phyloP scores from a whole-genome alignment of 2,329 filamentous ascomycete genomes.

The Trichoderma sp. region DNA sequence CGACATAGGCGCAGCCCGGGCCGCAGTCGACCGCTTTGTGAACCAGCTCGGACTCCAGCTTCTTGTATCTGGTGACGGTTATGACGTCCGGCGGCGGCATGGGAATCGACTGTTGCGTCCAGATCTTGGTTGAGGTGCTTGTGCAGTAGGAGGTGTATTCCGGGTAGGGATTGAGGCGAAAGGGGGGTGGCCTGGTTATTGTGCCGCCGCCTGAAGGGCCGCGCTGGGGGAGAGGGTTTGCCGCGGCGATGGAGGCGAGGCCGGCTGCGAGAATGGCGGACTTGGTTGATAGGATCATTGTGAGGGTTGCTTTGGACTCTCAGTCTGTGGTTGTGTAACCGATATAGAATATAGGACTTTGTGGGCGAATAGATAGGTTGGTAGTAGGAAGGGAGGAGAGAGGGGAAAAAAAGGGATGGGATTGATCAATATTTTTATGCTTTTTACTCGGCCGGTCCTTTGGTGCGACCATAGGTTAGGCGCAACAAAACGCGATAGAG shows the following conservation, averaged over 20 bases:
- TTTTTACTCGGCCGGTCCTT: neutral
- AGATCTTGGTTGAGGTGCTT: neutral
- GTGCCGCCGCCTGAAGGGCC: neutral
- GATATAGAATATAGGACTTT: neutral
- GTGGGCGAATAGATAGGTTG: neutral
- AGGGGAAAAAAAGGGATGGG: neutral
- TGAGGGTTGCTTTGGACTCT: neutral
- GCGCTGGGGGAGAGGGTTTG: neutral
- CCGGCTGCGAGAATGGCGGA: neutral
- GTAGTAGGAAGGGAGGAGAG: neutral
- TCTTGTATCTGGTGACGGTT: neutral
- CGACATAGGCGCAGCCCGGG: neutral
- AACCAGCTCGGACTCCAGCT: neutral
- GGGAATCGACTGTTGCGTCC: neutral
- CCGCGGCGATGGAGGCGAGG: neutral
- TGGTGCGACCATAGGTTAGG: neutral
- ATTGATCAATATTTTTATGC: neutral
- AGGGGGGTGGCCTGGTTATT: neutral
- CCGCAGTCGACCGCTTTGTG: slow-evolving; percentile 1
- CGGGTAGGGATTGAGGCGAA: neutral
- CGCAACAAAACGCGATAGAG: neutral
- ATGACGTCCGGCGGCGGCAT: neutral
- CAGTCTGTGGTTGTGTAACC: neutral
- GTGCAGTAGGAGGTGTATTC: neutral
- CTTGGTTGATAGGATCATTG: neutral